Percentiles rank a stretch among this genome's conserved stretches.
phyloP scores from a whole-genome alignment of 345 rosid species.

The Eucalyptus decipiens region DNA sequence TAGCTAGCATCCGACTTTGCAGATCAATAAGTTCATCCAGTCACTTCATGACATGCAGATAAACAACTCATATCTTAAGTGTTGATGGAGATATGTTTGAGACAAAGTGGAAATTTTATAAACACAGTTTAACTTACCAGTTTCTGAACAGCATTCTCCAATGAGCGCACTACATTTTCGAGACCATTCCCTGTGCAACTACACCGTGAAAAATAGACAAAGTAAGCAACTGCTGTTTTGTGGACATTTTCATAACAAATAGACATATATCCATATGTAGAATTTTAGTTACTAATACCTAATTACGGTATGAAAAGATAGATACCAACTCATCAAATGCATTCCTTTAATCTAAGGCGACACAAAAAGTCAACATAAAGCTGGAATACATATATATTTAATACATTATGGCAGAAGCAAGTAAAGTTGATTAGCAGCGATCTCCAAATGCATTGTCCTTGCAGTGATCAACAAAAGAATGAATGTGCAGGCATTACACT shows the following conservation, averaged over 20 bases:
- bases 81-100: background rate
- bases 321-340: background rate
- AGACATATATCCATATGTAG: background rate
- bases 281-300: no score
- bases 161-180: no score
- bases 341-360: fast-evolving
- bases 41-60: background rate
- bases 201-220: no score
- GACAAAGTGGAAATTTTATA: background rate
- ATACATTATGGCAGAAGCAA: background rate
- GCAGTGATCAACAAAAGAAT: background rate
- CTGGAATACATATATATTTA: background rate
- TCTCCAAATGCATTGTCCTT: background rate
- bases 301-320: no score
- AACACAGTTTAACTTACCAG: background rate
- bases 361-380: fast-evolving
- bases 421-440: background rate
- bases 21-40: fast-evolving
- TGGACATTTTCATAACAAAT: background rate
- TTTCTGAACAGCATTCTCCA: no score
- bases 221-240: background rate
- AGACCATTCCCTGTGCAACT: no score
- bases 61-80: fast-evolving
- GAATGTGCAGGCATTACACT: fast-evolving
- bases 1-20: no score